Evolutionary conservation across 441 rosid genomes (phyloP).

Genomic region (Pelargonium myrrhifolium): DNA sequence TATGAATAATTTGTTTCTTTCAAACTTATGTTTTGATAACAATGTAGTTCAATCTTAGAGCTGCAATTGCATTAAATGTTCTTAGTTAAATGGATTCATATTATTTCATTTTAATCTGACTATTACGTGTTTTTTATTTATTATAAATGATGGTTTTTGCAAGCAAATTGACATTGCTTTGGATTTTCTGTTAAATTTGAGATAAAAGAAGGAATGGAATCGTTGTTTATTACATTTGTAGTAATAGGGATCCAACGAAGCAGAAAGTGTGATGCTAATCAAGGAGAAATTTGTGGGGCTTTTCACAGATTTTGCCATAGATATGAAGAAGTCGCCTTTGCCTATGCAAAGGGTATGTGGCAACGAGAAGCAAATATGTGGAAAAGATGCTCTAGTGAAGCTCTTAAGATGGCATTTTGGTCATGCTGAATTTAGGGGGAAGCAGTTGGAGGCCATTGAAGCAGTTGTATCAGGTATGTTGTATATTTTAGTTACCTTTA

Average conservation of each 20-base stretch:
- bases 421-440: slow-evolving; percentile 70
- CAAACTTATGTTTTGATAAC: not conserved
- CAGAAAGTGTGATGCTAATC: not conserved
- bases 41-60: not conserved
- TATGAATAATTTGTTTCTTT: not conserved
- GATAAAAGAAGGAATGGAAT: not conserved
- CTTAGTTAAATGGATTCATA: not conserved
- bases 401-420: slow-evolving; percentile 94
- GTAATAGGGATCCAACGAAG: not conserved
- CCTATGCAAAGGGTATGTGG: slow-evolving; percentile 44
- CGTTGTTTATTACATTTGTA: not conserved
- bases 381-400: slow-evolving; percentile 68
- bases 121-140: not conserved
- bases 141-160: not conserved
- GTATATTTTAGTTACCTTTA: not conserved
- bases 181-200: not conserved
- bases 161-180: not conserved
- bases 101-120: not conserved
- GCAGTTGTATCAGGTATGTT: slow-evolving; percentile 66
- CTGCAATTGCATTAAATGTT: not conserved
- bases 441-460: slow-evolving; percentile 80
- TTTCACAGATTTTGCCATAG: slow-evolving; percentile 2
- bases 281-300: not conserved
- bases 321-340: slow-evolving; percentile 67
- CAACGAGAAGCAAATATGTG: slow-evolving; percentile 32